A percentile compares a stretch with the other conserved stretches of the same genome.
Evolutionary conservation across 2,329 filamentous ascomycete genomes (phyloP).

Genomic region (Hymenoscyphus occultus): DNA sequence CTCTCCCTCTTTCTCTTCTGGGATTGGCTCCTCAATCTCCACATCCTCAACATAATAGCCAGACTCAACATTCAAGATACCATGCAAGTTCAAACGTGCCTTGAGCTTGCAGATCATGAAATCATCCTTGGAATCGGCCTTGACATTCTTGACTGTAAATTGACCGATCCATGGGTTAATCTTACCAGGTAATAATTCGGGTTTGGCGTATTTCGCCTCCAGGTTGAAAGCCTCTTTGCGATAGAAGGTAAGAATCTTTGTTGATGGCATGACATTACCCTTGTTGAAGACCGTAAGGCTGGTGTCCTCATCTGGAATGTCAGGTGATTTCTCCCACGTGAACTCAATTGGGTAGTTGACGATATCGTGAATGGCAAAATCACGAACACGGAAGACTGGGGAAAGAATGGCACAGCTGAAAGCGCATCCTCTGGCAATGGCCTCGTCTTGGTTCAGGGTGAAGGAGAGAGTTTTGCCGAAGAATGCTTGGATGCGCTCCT

Average conservation of each 20-base stretch:
- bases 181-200: conserved; percentile 83
- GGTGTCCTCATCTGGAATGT: conserved; percentile 98
- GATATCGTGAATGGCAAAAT: conserved; percentile 96
- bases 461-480: conserved; percentile 92
- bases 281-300: conserved; percentile 96
- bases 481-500: conserved; percentile 84
- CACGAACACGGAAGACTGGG: conserved; percentile 95
- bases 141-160: conserved; percentile 97
- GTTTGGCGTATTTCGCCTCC: conserved; percentile 88
- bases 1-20: conserved; percentile 60
- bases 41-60: conserved; percentile 98
- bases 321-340: conserved; percentile 96
- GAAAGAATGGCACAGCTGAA: conserved; percentile 98
- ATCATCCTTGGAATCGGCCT: conserved; percentile 88
- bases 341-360: conserved; percentile 99
- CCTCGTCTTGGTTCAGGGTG: conserved; percentile 98
- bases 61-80: conserved; percentile 91
- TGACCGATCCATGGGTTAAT: conserved; percentile 92
- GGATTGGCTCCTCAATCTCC: conserved; percentile 91
- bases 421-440: conserved; percentile 89
- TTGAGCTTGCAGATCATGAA: conserved; percentile 99
- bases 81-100: conserved; percentile 93
- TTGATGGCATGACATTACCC: conserved; percentile 94
- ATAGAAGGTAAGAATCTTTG: conserved; percentile 99
- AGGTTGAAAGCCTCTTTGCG: conserved; percentile 96